Evolutionary conservation across 805 yeast genomes (phyloP), one percentile per base, ranked within the genome.

Genomic region (Nakazawaea ernobii): DNA sequence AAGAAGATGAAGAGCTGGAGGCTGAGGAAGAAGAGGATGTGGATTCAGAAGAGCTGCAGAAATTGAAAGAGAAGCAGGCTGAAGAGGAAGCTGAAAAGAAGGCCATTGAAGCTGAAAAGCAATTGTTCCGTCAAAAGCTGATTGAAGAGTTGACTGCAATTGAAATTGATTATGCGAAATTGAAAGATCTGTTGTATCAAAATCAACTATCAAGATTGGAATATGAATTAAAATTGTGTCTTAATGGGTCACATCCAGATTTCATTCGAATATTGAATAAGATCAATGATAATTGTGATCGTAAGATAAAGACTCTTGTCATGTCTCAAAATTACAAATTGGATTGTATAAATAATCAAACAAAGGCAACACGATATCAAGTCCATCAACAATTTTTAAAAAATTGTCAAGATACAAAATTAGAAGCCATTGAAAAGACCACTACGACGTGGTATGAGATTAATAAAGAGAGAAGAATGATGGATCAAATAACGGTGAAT

Each of bases 201-300:
- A 96, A 90, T 60, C 91, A 88, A 61, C 68, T 91, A 59, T 71
- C 76, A 33, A 77, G 86, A 52, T 73, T 86, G 53, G 87, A 88
- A 55, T 83, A 85, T 39, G 99, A 94, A 62, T 69, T 92, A 51
- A 84, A 84, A 57, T 78, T 92, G 75, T 91, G 98, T 66, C 68
- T 83, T 32, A 84, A 83, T 52, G 97, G 97, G 10, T 78, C 89
- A 17, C 99, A 94, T 64, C 98, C 98, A 0, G 97, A 91, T 56
- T 74, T 92, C 46, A 75, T 86, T 35, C 74, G 78, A 42, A 84
- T 86, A 46, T 80, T 85, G 61, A 75, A 75, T 55, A 79, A 81
- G 63, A 80, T 94, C 44, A 86, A 84, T 49, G 77, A 79, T 38
- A 81, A 84, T 54, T 82, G 89, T 54, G 88, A 88, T 53, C 82